phyloP scores from a whole-genome alignment of 257 asterid genomes.

The Craterostigma plantagineum region DNA sequence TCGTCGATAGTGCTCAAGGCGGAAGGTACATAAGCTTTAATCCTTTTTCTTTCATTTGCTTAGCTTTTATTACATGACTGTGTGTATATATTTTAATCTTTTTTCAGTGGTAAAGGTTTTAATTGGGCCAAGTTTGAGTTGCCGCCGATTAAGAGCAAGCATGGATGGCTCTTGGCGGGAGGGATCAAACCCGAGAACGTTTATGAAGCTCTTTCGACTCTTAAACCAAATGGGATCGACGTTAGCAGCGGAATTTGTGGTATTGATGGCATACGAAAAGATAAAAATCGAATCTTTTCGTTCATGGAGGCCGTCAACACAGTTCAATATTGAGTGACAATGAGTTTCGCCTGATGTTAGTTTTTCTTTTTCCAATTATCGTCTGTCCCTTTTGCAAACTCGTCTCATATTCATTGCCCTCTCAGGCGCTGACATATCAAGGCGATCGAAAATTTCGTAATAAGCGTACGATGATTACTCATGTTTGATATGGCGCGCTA shows the following conservation, averaged over 20 bases:
- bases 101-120: constrained; percentile 76
- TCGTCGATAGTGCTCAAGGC: constrained; percentile 81
- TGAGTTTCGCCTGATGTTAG: no score
- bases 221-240: constrained; percentile 70
- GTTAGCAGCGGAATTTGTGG: constrained; percentile 93
- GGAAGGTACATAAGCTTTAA: constrained; percentile 47
- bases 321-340: constrained; percentile 17
- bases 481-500: no score
- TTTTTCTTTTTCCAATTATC: no score
- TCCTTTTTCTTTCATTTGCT: no score
- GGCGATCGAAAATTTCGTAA: no score
- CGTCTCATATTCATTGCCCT: no score
- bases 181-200: constrained; percentile 68
- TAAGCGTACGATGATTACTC: no score
- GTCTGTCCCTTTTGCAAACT: no score
- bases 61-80: neutral
- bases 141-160: constrained; percentile 52
- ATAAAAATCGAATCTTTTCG: constrained; percentile 33
- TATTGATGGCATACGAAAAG: constrained; percentile 66
- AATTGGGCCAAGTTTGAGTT: constrained; percentile 62
- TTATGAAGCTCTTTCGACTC: constrained; percentile 44
- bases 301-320: constrained; percentile 54
- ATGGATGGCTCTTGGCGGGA: constrained; percentile 87
- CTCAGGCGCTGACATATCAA: no score
- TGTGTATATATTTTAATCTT: constrained; percentile 3